phyloP scores from a whole-genome alignment of 176 grass and related monocot genomes.

The Oryza glaberrima region DNA sequence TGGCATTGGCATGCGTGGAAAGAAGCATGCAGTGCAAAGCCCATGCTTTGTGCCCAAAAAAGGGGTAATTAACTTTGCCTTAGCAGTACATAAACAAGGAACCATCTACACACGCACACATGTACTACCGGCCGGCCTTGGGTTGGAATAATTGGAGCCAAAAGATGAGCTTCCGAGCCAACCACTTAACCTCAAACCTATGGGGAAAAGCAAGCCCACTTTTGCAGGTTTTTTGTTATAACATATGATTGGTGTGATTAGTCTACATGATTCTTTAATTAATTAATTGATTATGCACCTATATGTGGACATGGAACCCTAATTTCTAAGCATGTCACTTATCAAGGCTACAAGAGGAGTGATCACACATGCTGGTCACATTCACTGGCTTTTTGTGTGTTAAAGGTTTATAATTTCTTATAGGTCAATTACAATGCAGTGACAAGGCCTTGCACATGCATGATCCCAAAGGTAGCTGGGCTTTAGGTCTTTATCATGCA shows the following conservation, averaged over 20 bases:
- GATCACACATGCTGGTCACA: conserved; percentile 45
- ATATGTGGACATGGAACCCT: background rate
- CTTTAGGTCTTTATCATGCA: conserved; percentile 25
- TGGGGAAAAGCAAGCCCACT: conserved; percentile 19
- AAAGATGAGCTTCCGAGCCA: conserved; percentile 33
- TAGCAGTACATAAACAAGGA: conserved; percentile 29
- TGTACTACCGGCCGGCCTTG: background rate
- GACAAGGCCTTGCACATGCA: conserved; percentile 26
- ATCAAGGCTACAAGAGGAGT: conserved; percentile 14
- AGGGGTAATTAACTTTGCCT: conserved; percentile 3
- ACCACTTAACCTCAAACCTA: conserved; percentile 39
- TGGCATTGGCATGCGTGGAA: conserved; percentile 28
- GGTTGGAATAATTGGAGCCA: conserved; percentile 40
- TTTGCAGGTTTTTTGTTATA: conserved; percentile 24
- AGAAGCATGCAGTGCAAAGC: conserved; percentile 31
- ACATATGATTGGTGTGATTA: conserved; percentile 37
- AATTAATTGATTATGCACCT: background rate
- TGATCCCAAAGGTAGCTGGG: conserved; percentile 24
- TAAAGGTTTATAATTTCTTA: background rate
- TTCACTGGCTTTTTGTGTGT: background rate
- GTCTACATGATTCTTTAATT: background rate
- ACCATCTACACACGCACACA: background rate
- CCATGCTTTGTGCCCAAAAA: conserved; percentile 22
- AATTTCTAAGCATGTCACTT: conserved; percentile 28
- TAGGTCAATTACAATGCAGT: conserved; percentile 1